Evolutionary conservation across 139 green algal species (phyloP).

Genomic region (Pseudopediastrum boryanum): DNA sequence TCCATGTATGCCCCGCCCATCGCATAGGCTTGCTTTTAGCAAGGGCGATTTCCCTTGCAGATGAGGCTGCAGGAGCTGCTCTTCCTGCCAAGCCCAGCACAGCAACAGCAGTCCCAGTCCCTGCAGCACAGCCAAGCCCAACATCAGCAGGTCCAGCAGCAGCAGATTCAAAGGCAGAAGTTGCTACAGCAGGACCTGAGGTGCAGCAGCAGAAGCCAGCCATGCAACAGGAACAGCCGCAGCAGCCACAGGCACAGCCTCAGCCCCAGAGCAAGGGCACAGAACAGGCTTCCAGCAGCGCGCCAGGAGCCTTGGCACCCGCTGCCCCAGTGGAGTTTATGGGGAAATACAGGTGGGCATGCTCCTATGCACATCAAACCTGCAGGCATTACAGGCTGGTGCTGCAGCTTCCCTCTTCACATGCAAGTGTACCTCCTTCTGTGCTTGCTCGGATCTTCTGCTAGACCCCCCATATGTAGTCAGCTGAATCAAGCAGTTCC

Average conservation of each 20-base stretch:
- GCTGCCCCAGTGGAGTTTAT: conserved; percentile 3
- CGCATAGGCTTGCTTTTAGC: not conserved
- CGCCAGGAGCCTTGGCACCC: not conserved
- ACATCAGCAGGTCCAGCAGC: not conserved
- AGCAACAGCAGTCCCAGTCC: conserved; percentile 6
- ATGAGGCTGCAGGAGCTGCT: not conserved
- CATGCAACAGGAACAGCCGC: conserved; percentile 19
- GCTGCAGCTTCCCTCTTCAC: too few relatives aligned
- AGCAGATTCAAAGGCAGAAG: too few relatives aligned
- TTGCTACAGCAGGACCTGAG: too few relatives aligned
- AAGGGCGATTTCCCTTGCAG: not conserved
- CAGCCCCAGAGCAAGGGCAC: not conserved
- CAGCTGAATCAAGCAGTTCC: too few relatives aligned
- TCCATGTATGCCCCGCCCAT: not conserved
- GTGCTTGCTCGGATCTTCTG: too few relatives aligned
- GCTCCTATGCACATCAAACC: not conserved
- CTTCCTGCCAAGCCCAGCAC: not conserved
- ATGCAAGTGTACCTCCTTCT: too few relatives aligned
- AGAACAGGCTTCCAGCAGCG: not conserved
- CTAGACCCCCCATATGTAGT: too few relatives aligned
- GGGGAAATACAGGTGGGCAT: conserved; percentile 49
- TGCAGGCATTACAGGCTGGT: not conserved
- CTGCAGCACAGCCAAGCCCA: not conserved
- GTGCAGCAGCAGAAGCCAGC: not conserved
- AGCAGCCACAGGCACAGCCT: conserved; percentile 7